A percentile compares a stretch with the other conserved stretches of the same genome.
Conservation (phyloP, 305 asterid species). For the Fraxinus latifolia region DNA sequence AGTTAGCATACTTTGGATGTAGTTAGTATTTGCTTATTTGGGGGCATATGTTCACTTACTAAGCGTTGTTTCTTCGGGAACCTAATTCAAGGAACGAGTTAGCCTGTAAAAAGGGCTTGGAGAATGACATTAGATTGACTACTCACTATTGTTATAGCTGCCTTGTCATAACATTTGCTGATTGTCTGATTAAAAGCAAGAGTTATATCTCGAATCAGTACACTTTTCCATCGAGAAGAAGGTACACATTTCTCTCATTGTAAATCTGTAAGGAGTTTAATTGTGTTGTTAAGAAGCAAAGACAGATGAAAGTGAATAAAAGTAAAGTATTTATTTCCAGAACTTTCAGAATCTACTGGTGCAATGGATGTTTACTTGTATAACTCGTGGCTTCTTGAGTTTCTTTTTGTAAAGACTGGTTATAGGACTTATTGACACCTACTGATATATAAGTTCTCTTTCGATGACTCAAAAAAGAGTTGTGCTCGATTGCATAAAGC, state of each 20-base stretch:
- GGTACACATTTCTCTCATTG: conserved; percentile 4
- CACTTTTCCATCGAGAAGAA: neutral
- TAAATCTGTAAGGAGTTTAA: conserved; percentile 3
- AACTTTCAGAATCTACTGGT: neutral
- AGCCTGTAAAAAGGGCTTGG: neutral
- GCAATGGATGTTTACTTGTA: neutral
- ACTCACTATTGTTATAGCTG: neutral
- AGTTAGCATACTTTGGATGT: conserved; percentile 4
- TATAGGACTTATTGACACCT: neutral
- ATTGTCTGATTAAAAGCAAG: neutral
- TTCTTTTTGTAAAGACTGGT: neutral
- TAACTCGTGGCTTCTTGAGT: neutral
- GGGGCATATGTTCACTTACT: neutral
- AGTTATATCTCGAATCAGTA: neutral
- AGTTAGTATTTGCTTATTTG: neutral
- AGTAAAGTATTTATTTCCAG: conserved; percentile 2
- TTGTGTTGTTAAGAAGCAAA: conserved; percentile 9
- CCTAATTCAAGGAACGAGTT: neutral
- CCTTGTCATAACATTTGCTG: neutral
- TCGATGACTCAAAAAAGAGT: neutral
- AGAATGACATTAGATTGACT: neutral
- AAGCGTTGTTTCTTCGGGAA: neutral
- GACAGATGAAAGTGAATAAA: conserved; percentile 22
- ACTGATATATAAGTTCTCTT: neutral
- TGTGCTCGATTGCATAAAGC: neutral